These are phyloP conservation scores for Francoa sonchifolia DNA, from an alignment of 441 rosid genomes.

Conservation along the genomic window DNA sequence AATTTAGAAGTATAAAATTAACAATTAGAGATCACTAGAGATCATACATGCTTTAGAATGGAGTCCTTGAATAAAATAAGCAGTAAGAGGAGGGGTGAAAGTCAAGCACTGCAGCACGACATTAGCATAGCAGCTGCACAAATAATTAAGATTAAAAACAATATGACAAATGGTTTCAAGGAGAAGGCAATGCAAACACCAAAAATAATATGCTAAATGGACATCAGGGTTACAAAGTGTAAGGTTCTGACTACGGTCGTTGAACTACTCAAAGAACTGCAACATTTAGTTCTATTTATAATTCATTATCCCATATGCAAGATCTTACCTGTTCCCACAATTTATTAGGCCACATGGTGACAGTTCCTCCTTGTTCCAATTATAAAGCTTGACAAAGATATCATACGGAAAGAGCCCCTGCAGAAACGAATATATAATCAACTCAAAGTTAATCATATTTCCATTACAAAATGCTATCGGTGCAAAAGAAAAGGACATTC, in stretches of 20 bases:
- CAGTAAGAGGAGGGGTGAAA: constrained; percentile 80
- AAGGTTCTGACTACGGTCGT: too few relatives aligned
- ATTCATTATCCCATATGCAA: not conserved
- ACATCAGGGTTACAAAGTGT: too few relatives aligned
- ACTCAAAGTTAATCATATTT: constrained; percentile 5
- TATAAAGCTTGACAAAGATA: constrained; percentile 57
- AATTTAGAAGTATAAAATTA: too few relatives aligned
- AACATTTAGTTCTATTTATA: too few relatives aligned
- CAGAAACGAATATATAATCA: constrained; percentile 15
- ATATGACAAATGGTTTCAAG: constrained; percentile 5
- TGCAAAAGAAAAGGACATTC: constrained; percentile 3
- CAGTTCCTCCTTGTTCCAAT: constrained; percentile 46
- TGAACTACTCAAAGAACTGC: too few relatives aligned
- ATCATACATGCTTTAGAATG: constrained; percentile 83
- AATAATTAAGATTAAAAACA: constrained; percentile 10
- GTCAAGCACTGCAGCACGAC: constrained; percentile 83
- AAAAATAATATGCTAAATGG: too few relatives aligned
- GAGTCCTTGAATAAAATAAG: constrained; percentile 69
- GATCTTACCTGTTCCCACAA: constrained; percentile 77
- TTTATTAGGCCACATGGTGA: constrained; percentile 79
- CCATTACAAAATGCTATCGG: constrained; percentile 2
- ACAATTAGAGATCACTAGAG: too few relatives aligned
- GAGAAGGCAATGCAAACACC: too few relatives aligned
- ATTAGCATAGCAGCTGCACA: constrained; percentile 91
- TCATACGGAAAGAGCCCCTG: constrained; percentile 75